These are phyloP conservation scores for Gentiana straminea DNA, from an alignment of 257 asterid genomes.

Conservation along the genomic window DNA sequence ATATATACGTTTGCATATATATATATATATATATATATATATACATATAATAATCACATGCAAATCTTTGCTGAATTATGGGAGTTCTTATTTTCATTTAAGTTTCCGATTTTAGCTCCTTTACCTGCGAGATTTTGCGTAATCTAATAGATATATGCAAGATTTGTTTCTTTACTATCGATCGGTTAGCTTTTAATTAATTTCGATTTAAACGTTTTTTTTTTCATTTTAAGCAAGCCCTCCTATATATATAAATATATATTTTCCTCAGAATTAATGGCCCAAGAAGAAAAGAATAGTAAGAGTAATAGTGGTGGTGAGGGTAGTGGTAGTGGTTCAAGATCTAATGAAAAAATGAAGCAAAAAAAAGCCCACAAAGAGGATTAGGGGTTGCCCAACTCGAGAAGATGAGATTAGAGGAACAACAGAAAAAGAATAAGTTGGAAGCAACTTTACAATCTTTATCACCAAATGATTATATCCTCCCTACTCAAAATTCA, in stretches of 20 bases:
- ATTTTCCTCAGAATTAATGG: slow-evolving; percentile 21
- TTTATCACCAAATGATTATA: slow-evolving; percentile 21
- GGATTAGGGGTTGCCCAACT: slow-evolving; percentile 96
- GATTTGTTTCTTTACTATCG: slow-evolving; percentile 11
- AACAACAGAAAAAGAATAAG: slow-evolving; percentile 34
- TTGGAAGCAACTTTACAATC: slow-evolving; percentile 31
- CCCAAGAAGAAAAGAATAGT: slow-evolving; percentile 40
- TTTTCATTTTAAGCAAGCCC: too few species aligned
- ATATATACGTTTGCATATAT: not conserved
- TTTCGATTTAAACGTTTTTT: too few species aligned
- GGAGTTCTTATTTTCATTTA: slow-evolving; percentile 25
- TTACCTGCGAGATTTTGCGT: slow-evolving; percentile 22
- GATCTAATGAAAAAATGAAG: slow-evolving; percentile 44
- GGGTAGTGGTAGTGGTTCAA: slow-evolving; percentile 13
- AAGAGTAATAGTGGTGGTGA: not conserved
- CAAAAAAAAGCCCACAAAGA: slow-evolving; percentile 81
- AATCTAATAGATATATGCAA: slow-evolving; percentile 13
- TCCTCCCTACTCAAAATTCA: slow-evolving; percentile 27
- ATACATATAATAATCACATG: slow-evolving; percentile 5
- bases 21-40: too few species aligned
- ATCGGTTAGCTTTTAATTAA: too few species aligned
- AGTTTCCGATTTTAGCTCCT: slow-evolving; percentile 24
- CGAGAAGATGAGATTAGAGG: slow-evolving; percentile 71
- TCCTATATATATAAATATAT: too few species aligned
- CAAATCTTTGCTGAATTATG: slow-evolving; percentile 36